These are phyloP conservation scores for Brasenia schreberi DNA, from an alignment of 164 flowering plant genomes.

Conservation along the genomic window DNA sequence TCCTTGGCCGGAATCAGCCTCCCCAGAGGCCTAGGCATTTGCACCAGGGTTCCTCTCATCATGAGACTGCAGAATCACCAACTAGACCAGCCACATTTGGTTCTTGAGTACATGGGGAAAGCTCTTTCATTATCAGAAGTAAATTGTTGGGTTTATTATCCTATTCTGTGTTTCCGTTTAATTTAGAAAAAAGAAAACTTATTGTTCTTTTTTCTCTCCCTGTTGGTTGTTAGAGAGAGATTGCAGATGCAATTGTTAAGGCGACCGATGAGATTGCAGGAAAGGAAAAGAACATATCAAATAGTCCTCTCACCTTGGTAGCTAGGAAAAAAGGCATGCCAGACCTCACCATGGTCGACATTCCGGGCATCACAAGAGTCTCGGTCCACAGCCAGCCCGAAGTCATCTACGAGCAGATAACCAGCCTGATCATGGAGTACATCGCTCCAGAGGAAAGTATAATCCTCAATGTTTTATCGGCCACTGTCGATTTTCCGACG, in stretches of 20 bases:
- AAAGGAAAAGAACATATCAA: slow-evolving; percentile 25
- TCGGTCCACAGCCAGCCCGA: slow-evolving; percentile 43
- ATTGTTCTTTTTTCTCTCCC: too few relatives aligned
- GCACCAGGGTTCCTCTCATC: slow-evolving; percentile 13
- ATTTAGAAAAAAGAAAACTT: too few relatives aligned
- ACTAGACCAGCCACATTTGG: background rate
- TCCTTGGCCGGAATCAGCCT: slow-evolving; percentile 9
- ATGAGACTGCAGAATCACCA: slow-evolving; percentile 5
- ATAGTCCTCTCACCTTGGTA: slow-evolving; percentile 19
- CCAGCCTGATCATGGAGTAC: slow-evolving; percentile 25
- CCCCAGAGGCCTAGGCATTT: slow-evolving; percentile 11
- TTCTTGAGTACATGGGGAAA: slow-evolving; percentile 13
- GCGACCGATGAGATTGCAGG: too few relatives aligned
- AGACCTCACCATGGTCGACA: slow-evolving; percentile 23
- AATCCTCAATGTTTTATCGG: slow-evolving; percentile 33
- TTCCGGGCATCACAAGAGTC: slow-evolving; percentile 36
- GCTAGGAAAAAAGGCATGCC: slow-evolving; percentile 24
- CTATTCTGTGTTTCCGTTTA: too few relatives aligned
- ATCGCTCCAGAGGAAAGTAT: slow-evolving; percentile 32
- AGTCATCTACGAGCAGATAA: slow-evolving; percentile 33
- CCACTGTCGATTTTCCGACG: slow-evolving; percentile 31
- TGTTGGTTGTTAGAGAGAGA: too few relatives aligned
- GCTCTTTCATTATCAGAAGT: too few relatives aligned
- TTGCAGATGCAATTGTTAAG: too few relatives aligned
- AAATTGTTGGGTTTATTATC: slow-evolving; percentile 1